Base-by-base conservation (phyloP, 1,284 basidiomycete species). In the Sanghuangporus sanghuang region DNA sequence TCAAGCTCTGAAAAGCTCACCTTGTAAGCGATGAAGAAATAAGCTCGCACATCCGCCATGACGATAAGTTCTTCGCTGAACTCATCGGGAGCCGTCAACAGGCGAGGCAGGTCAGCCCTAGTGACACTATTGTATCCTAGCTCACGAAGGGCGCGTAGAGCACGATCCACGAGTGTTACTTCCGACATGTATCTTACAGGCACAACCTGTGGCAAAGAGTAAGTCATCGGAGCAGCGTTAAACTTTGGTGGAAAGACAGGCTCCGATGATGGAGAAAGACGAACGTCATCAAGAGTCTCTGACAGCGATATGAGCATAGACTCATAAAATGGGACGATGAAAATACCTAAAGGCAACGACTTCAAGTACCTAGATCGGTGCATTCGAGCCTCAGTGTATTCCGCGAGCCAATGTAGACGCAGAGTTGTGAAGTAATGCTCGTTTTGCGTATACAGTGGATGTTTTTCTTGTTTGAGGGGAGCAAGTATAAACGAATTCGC, bases 391-490 rank as follows among this genome's bases (percentile, higher is more conserved):
- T 54, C 50, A 14, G 35, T 59, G 18, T 64, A 64, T 36, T 67
- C 63, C 1, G 21, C 36, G 14, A 71, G 66, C 71, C 73, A 74
- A 3, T 64, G 48, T 6, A 57, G 18, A 16, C 67, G 66, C 16
- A 65, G 49, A 14, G 5, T 23, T 35, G 60, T 64, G 7, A 68
- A 69, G 63, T 79, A 73, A 14, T 69, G 67, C 23, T 55, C 11
- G 32, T 78, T 79, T 59, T 77, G 71, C 7, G 76, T 75, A 44
- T 71, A 74, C 48, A 65, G 70, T 0, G 71, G 75, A 3, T 27
- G 11, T 3, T 40, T 60, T 64, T 79, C 78, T 1, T 73, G 59
- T 6, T 42, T 57, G 16, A 79, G 52, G 5, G 69, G 70, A 23
- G 67, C 67, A 6, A 49, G 62, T 18, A 76, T 46, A 11, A 68